Base-by-base conservation (phyloP, 139 green algal genomes). In the Zygnema cylindricum region DNA sequence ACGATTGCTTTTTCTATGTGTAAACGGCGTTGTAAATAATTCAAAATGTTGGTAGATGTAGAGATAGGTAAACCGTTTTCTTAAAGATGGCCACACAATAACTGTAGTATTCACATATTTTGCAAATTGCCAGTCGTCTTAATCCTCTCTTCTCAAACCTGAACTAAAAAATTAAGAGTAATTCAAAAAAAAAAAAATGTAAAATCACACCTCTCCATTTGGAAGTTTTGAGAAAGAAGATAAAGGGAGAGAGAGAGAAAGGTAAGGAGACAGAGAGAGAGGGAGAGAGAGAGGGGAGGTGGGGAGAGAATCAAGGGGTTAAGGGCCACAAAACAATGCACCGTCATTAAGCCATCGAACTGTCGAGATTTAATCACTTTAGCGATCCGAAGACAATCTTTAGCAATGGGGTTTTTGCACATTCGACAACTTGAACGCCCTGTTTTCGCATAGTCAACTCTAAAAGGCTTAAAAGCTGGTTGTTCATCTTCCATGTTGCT, bases 311-410 rank as follows among this genome's bases (percentile, higher is more conserved):
- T n/a, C n/a, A n/a, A 63, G 33, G 43, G 43, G 81, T 1, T 69
- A 86, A 21, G 82, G 23, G n/a, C n/a, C n/a, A n/a, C 33, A 78
- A 38, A 85, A 23, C 7, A 81, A 21, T 87, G 71, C 57, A 88
- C 82, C 55, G 84, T 89, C 84, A 89, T 89, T 75, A 55, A 90
- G 21, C 84, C 84, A 71, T 89, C 84, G 54, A 89, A 89, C 54
- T 89, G 77, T 16, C 35, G 36, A 16, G 84, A 86, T 36, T 84
- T 23, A 35, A 89, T 76, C 36, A 89, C 84, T 33, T 86, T 86
- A 3, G 84, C 84, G 33, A 89, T 89, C 38, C 84, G 84, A 41
- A 89, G 42, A 30, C 39, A 49, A 30, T 89, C 84, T 43, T 89
- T 89, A 39, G 79, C 84, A 77, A 89, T 89, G n/a, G 1, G n/a